These are phyloP conservation scores for Aspergillus japonicus DNA, from an alignment of 2,329 filamentous ascomycete genomes.

Conservation along the genomic window DNA sequence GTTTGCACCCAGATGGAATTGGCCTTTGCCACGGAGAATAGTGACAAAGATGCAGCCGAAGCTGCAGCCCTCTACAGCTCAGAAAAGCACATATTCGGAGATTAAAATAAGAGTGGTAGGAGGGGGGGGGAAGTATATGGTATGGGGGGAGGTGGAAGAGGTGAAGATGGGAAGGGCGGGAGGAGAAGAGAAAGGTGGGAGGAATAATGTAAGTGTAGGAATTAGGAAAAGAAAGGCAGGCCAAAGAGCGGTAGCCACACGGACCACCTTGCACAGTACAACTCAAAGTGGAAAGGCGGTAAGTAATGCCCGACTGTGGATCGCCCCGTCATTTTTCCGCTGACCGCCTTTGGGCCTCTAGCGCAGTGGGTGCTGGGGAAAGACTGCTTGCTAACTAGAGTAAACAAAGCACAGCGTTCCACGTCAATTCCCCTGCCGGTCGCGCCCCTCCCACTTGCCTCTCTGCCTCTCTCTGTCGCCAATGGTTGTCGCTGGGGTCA, in stretches of 20 bases:
- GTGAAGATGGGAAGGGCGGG: constrained; percentile 7
- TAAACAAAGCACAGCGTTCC: constrained; percentile 38
- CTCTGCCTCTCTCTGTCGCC: constrained; percentile 11
- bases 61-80: constrained; percentile 43
- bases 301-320: not conserved
- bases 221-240: not conserved
- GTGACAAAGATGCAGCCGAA: constrained; percentile 45
- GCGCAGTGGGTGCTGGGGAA: not conserved
- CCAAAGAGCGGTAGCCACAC: constrained; percentile 20
- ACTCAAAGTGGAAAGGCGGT: not conserved
- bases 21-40: constrained; percentile 27
- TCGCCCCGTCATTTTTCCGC: constrained; percentile 24
- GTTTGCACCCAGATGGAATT: constrained; percentile 25
- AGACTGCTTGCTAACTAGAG: not conserved
- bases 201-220: not conserved
- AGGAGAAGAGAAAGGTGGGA: constrained; percentile 4
- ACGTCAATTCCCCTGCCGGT: constrained; percentile 23
- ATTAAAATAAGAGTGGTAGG: constrained; percentile 4
- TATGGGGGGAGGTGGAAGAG: not conserved
- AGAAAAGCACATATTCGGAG: constrained; percentile 27
- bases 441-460: constrained; percentile 8
- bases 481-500: constrained; percentile 19
- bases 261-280: too few species aligned
- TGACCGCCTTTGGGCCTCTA: constrained; percentile 17
- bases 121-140: not conserved